Evolutionary conservation across 2,329 filamentous ascomycete species (phyloP), one percentile per base, ranked within the genome.

Genomic region (Emmonsia crescens): DNA sequence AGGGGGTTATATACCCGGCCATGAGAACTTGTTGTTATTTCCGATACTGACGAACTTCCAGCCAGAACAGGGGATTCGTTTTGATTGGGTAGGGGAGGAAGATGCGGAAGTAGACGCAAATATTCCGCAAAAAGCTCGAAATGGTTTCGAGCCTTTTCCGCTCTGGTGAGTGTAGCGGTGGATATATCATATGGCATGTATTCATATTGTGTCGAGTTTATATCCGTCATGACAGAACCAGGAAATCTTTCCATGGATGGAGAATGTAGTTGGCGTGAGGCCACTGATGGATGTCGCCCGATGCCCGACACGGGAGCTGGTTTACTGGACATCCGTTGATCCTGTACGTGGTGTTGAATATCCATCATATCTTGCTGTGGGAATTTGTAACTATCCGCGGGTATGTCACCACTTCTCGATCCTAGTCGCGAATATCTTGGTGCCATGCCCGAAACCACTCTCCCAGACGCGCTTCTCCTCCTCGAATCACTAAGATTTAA

Each of bases 91-190:
- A 97, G 75, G 0, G 90, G 90, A 9, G 91, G 89, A 0, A 97
- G 78, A 64, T 86, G 81, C 38, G 89, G 83, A n/a, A 97, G 78
- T 10, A 97, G 76, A 2, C 89, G 84, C 64, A 92, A 79, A 75
- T 96, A 94, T 71, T 96, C 88, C 6, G 87, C 83, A 72, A 90
- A 89, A 27, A 97, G 82, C 73, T 96, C 93, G 61, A 99, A 84
- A 66, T 93, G 87, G 44, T 86, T 85, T 67, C 89, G 91, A 4
- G 92, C 91, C 74, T 90, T 95, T 68, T 93, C 88, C 21, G 89
- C 89, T 61, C 94, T 84, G 19, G 87, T 85, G 49, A 95, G 76
- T 0, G 94, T 97, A 21, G 89, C 91, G 33, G 85, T 80, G 0
- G 93, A 92, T 67, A 94, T 88, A 38, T 79, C 74, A 57, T 77